These are phyloP conservation scores for Phytopythium montanum DNA, from an alignment of 352 stramenopile genomes.

Conservation along the genomic window DNA sequence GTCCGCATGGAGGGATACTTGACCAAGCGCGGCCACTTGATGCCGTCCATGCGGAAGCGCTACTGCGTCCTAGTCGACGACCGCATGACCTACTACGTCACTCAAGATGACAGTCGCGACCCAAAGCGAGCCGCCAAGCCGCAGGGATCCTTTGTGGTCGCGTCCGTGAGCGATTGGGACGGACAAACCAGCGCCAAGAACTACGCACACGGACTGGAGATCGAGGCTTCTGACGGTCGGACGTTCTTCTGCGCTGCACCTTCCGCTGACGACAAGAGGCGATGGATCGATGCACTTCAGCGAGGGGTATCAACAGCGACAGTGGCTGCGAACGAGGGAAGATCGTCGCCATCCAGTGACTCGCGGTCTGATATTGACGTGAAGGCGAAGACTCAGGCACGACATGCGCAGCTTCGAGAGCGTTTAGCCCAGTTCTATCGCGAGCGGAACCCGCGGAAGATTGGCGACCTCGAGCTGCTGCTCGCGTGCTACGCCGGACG, in stretches of 20 bases:
- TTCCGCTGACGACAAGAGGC: slow-evolving; percentile 42
- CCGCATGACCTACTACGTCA: slow-evolving; percentile 59
- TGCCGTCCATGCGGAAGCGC: slow-evolving; percentile 73
- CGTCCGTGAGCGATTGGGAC: slow-evolving; percentile 63
- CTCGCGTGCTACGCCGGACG: slow-evolving; percentile 42
- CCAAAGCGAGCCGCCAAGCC: slow-evolving; percentile 13
- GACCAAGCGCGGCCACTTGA: slow-evolving; percentile 63
- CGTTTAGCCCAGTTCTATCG: slow-evolving; percentile 48
- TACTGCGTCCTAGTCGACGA: slow-evolving; percentile 64
- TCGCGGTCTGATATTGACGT: slow-evolving; percentile 7
- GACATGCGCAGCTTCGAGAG: slow-evolving; percentile 24
- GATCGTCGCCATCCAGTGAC: slow-evolving; percentile 1
- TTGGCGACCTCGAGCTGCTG: slow-evolving; percentile 42
- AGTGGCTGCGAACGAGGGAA: background rate
- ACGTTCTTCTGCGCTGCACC: slow-evolving; percentile 72
- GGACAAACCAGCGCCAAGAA: slow-evolving; percentile 51
- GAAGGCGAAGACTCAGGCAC: slow-evolving; percentile 15
- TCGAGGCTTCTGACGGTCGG: slow-evolving; percentile 60
- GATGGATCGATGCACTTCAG: slow-evolving; percentile 63
- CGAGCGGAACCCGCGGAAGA: slow-evolving; percentile 47
- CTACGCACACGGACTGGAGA: slow-evolving; percentile 60
- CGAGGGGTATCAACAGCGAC: slow-evolving; percentile 40
- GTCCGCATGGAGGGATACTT: slow-evolving; percentile 77
- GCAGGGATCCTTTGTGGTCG: slow-evolving; percentile 36
- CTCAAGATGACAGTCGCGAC: slow-evolving; percentile 63